phyloP scores from a whole-genome alignment of 148 eudicot genomes.

The Cornus kousa region DNA sequence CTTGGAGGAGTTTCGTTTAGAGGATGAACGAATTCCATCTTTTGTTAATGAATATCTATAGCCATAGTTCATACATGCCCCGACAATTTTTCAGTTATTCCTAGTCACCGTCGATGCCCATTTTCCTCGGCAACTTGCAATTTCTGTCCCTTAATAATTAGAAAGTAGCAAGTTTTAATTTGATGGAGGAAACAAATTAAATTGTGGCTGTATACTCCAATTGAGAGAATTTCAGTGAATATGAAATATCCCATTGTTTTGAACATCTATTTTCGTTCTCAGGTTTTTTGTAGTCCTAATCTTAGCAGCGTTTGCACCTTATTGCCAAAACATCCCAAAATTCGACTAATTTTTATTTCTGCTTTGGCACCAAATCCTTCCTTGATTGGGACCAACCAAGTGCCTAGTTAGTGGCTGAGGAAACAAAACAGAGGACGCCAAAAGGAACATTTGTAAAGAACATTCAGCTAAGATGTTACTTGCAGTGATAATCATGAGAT shows the following conservation, averaged over 20 bases:
- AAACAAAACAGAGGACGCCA: neutral
- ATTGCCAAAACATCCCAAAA: neutral
- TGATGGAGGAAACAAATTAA: neutral
- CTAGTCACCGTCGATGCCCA: neutral
- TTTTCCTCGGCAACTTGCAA: neutral
- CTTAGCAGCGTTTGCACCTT: neutral
- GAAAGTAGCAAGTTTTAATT: too few relatives aligned
- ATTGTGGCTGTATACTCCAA: too few relatives aligned
- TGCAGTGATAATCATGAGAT: too few relatives aligned
- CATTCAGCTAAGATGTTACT: too few relatives aligned
- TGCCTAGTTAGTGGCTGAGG: neutral
- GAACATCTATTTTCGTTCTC: neutral
- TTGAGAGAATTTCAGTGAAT: neutral
- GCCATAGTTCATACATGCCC: neutral
- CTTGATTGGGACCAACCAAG: neutral
- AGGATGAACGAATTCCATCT: too few relatives aligned
- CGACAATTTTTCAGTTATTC: neutral
- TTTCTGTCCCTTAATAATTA: neutral
- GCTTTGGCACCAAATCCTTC: neutral
- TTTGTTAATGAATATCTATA: too few relatives aligned
- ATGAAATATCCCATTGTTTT: too few relatives aligned
- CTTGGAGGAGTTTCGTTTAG: too few relatives aligned
- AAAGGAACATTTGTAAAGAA: too few relatives aligned
- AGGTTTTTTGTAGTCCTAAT: neutral
- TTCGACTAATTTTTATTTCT: too few relatives aligned